phyloP scores from a whole-genome alignment of 108 stramenopile genomes.

The Cyclotella distinguenda region DNA sequence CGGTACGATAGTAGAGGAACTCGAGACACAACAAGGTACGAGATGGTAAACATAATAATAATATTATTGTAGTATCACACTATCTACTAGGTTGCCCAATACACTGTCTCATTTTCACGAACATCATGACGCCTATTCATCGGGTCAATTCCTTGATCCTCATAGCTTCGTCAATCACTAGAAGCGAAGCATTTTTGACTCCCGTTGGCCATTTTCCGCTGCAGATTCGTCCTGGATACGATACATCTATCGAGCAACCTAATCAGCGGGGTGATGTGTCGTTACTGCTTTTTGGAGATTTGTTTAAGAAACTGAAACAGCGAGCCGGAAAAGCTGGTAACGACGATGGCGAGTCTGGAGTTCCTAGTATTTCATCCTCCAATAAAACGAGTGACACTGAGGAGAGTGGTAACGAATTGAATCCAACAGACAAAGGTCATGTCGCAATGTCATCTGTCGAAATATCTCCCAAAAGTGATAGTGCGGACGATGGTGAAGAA shows the following conservation, averaged over 20 bases:
- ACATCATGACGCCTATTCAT: no score
- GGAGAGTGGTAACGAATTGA: not conserved
- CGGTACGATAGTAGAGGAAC: no score
- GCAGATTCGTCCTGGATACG: not conserved
- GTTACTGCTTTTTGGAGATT: slow-evolving; percentile 30
- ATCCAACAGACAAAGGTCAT: not conserved
- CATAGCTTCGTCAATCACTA: no score
- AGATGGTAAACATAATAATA: no score
- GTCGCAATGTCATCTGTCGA: no score
- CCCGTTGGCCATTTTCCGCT: not conserved
- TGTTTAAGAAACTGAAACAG: slow-evolving; percentile 22
- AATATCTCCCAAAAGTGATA: not conserved
- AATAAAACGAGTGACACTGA: not conserved
- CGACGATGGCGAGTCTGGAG: not conserved
- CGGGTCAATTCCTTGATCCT: no score
- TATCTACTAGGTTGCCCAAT: no score
- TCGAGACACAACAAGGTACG: no score
- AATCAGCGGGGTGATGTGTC: slow-evolving; percentile 16
- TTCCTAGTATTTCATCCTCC: not conserved
- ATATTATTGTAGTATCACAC: no score
- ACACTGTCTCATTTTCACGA: no score
- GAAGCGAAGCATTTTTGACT: not conserved
- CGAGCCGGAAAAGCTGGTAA: not conserved
- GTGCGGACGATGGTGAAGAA: not conserved
- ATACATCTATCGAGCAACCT: not conserved